Base-by-base conservation (phyloP, 2,329 filamentous ascomycete genomes). In the Fusarium staphyleae region DNA sequence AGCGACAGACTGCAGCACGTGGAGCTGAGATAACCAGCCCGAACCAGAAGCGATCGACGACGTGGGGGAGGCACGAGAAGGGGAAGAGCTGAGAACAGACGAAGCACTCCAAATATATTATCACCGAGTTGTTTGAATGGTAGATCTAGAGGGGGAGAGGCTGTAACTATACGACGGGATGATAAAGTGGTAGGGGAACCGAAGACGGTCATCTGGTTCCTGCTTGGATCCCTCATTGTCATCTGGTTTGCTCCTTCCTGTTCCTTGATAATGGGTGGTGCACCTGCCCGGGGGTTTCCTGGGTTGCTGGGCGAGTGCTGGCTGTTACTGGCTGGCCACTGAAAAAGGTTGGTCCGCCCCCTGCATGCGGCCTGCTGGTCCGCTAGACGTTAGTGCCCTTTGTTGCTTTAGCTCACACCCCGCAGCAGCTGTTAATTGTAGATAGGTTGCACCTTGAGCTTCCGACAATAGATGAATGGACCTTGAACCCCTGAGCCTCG, bases 341-440 rank as follows among this genome's bases (percentile, higher is more conserved):
- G 42, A 40, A 39, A 39, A 37, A 44, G 55, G 55, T 37, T 55
- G 52, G 30, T 36, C 58, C 42, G 32, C 59, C 64, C 64, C 64
- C 64, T 66, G 64, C 64, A 66, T 66, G 53, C 62, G 58, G 63
- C 48, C 49, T 57, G 32, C 35, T 64, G 43, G 48, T 33, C 64
- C 52, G 57, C 64, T 64, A 63, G 62, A 54, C 55, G 62, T 66
- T 66, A 66, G 63, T 66, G 53, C 45, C 48, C 52, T 61, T 50
- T 35, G 34, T 45, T 45, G 48, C 58, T 33, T 45, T 46, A 62
- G 58, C 28, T 51, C 42, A 49, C 63, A 62, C 63, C 63, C 64
- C 63, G 59, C 63, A 60, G 53, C 30, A 15, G n/a, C n/a, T n/a
- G n/a, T n/a, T n/a, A n/a, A n/a, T n/a, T n/a, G n/a, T n/a, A n/a